Evolutionary conservation across 768 basidiomycete species (phyloP), one percentile per base, ranked within the genome.

Genomic region (Mrakia frigida): DNA sequence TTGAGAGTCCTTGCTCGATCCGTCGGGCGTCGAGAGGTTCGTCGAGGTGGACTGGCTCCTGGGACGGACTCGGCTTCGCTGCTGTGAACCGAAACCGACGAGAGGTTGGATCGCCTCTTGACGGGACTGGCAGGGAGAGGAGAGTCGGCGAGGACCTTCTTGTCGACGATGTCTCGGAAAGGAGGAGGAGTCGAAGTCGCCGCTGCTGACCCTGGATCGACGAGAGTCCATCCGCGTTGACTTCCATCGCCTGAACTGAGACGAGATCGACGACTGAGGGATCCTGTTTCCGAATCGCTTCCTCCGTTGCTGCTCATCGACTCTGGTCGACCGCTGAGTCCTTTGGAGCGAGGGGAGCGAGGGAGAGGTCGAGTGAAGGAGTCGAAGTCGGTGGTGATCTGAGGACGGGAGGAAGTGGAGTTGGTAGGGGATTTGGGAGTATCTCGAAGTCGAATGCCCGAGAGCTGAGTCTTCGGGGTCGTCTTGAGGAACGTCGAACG

Each of bases 401-500:
- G 46, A 28, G 56, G 73, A n/a, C 52, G 56, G 16, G 73, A 37
- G 50, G 69, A 69, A 0, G 7, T 21, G 41, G 69, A 2, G 16
- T 21, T 35, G 37, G 68, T 25, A 14, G 59, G 18, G 1, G 65
- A 25, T 50, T 28, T 33, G 33, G 70, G 14, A 46, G 70, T 61
- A 18, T 61, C 56, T 37, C 75, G 59, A 21, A 77, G 61, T n/a
- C 69, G 71, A 35, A 77, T 70, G 2, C 75, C 75, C 18, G 75
- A 70, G 16, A 63, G 53, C 13, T 71, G 75, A 16, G 75, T 35
- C 70, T 77, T 77, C 33, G 75, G 50, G 18, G 75, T 72, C 46
- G 75, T 72, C 46, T 77, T 77, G 70, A 77, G 70, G 61, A 77
- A 77, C 25, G 75, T 60, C 35, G 75, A 72, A 3, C 71, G 74